These are phyloP conservation scores for Cutaneotrichosporon sp. DNA, from an alignment of 1,284 basidiomycete genomes.

Conservation along the genomic window DNA sequence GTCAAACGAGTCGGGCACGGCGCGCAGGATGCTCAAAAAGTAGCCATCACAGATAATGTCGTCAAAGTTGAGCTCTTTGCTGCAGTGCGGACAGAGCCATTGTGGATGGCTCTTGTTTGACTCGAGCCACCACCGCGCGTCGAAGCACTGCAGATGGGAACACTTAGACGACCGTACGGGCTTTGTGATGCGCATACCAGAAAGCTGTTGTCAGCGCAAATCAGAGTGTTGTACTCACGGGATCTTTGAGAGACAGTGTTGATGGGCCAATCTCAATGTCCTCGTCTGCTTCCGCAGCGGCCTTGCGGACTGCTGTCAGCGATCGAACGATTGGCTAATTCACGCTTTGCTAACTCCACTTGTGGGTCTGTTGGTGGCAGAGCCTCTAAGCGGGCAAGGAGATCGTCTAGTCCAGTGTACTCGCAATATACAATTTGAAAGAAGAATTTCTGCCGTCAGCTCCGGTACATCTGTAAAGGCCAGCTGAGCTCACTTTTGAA, in stretches of 20 bases:
- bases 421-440: constrained; percentile 78
- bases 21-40: constrained; percentile 30
- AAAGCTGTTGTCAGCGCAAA: constrained; percentile 36
- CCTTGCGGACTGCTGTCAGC: constrained; percentile 57
- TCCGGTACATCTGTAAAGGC: too few species aligned
- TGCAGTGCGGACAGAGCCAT: constrained; percentile 95
- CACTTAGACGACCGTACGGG: constrained; percentile 83
- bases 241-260: constrained; percentile 84
- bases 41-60: constrained; percentile 83
- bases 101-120: constrained; percentile 96
- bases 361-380: constrained; percentile 26
- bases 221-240: constrained; percentile 56
- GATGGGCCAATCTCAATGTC: constrained; percentile 82
- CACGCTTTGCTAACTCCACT: constrained; percentile 17
- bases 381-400: constrained; percentile 50
- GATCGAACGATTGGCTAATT: not conserved
- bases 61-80: constrained; percentile 67
- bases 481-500: constrained; percentile 32
- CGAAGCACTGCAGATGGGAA: constrained; percentile 92
- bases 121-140: constrained; percentile 87
- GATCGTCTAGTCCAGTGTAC: constrained; percentile 61
- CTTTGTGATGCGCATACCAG: constrained; percentile 76
- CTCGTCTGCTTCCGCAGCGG: constrained; percentile 65
- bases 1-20: constrained; percentile 66
- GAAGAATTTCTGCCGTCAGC: constrained; percentile 66